Evolutionary conservation across 2,329 filamentous ascomycete genomes (phyloP).

Genomic region (Apiospora phragmitis): DNA sequence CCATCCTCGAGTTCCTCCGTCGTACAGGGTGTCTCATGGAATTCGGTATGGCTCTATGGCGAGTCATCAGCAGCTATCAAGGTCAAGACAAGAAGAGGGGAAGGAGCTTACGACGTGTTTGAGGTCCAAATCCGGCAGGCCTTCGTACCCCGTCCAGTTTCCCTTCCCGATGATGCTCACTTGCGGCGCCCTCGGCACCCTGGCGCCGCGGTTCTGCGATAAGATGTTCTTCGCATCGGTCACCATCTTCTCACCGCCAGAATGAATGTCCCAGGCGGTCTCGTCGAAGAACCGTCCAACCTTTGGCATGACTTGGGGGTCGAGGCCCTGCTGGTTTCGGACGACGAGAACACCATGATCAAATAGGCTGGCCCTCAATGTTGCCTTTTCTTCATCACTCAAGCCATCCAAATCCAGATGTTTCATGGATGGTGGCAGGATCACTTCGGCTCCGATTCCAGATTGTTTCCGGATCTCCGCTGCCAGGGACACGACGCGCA

Average conservation of each 20-base stretch:
- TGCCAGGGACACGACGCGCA: neutral
- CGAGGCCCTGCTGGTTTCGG: constrained; percentile 2
- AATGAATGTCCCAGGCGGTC: neutral
- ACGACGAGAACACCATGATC: constrained; percentile 7
- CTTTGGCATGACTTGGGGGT: neutral
- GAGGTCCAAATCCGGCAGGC: constrained; percentile 4
- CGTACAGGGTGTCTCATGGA: constrained; percentile 67
- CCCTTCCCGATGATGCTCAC: constrained; percentile 9
- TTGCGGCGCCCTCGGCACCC: constrained; percentile 5
- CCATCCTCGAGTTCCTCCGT: constrained; percentile 44
- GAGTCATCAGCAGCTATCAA: neutral
- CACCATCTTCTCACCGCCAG: constrained; percentile 1
- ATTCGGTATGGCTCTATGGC: constrained; percentile 32
- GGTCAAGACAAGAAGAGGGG: neutral
- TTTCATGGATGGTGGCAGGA: neutral
- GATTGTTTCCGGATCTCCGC: neutral
- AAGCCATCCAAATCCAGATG: neutral
- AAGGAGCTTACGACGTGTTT: neutral
- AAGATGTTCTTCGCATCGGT: neutral
- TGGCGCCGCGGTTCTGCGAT: neutral
- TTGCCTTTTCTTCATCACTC: neutral
- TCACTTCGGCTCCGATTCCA: neutral
- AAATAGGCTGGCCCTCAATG: neutral
- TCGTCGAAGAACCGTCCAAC: constrained; percentile 5
- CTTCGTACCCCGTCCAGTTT: neutral